phyloP scores from a whole-genome alignment of 768 basidiomycete genomes.

The Termitomyces eurrhizus region DNA sequence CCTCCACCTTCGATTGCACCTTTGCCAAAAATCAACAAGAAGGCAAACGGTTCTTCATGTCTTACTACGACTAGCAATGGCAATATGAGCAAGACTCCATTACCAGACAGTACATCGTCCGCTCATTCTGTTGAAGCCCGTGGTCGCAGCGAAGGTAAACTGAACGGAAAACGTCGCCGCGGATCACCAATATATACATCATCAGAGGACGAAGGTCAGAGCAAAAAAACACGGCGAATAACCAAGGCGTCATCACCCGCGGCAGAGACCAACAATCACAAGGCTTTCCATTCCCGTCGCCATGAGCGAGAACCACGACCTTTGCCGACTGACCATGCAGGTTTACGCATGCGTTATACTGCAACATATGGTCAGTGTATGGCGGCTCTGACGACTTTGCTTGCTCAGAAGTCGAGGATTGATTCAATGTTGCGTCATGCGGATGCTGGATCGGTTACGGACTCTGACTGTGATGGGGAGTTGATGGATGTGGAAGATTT shows the following conservation, averaged over 20 bases:
- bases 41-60: conserved; percentile 6
- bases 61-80: neutral
- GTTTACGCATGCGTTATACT: conserved; percentile 51
- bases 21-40: conserved; percentile 20
- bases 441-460: conserved; percentile 33
- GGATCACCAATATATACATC: conserved; percentile 64
- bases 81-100: conserved; percentile 10
- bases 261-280: conserved; percentile 17
- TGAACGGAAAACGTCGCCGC: conserved; percentile 39
- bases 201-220: conserved; percentile 56
- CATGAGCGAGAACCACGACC: conserved; percentile 28
- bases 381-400: conserved; percentile 39
- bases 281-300: conserved; percentile 24
- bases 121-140: conserved; percentile 13
- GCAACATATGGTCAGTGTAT: conserved; percentile 51
- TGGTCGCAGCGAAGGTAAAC: conserved; percentile 16
- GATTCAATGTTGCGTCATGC: conserved; percentile 44
- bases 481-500: conserved; percentile 53
- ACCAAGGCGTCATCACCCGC: conserved; percentile 18
- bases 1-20: conserved; percentile 17
- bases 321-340: conserved; percentile 45
- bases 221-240: conserved; percentile 17
- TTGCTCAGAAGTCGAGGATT: conserved; percentile 47
- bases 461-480: conserved; percentile 53
- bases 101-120: conserved; percentile 17